Base-by-base conservation (phyloP, 2,329 filamentous ascomycete species). In the Didymella glomerata region DNA sequence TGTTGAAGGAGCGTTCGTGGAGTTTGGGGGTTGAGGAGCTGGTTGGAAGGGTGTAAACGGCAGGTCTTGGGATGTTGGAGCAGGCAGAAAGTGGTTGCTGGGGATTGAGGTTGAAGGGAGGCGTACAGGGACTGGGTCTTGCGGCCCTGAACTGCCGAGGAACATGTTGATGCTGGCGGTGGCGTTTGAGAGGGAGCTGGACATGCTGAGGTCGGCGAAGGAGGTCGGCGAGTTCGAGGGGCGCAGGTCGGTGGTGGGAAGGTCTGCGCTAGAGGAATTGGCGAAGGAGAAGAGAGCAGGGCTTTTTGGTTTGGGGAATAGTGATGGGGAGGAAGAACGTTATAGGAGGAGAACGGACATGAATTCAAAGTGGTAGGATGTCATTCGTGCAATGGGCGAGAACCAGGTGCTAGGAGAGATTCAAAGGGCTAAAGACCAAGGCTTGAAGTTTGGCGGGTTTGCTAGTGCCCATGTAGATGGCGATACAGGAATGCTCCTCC, bases 191-290 rank as follows among this genome's bases (percentile, higher is more conserved):
- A 24, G n/a, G 13, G 38, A 49, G 9, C 10, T 49, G n/a, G 53
- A 45, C 27, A 1, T 36, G 28, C 28, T 50, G 36, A 30, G 25
- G 25, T 16, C 25, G 6, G 10, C 18, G 25, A 22, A 18, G 1
- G 53, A 49, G 24, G 30, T 50, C 16, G 11, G 45, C 5, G 11
- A n/a, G 38, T 49, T 50, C 9, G 14, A 32, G 9, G 46, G 20
- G 46, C 1, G 22, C 38, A 22, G 28, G 54, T 36, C 24, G 54
- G 24, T 57, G 54, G 54, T 20, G 46, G n/a, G 54, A 51, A 25
- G 32, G 47, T 11, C 28, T 30, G 18, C 9, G 45, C 11, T n/a
- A 47, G 54, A 18, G 40, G 32, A 24, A 16, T 24, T 25, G 32
- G 25, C 40, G 14, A 18, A 7, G 41, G 18, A 27, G 41, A 36